phyloP scores from a whole-genome alignment of 164 flowering plant genomes.

The Stephania cephalantha region DNA sequence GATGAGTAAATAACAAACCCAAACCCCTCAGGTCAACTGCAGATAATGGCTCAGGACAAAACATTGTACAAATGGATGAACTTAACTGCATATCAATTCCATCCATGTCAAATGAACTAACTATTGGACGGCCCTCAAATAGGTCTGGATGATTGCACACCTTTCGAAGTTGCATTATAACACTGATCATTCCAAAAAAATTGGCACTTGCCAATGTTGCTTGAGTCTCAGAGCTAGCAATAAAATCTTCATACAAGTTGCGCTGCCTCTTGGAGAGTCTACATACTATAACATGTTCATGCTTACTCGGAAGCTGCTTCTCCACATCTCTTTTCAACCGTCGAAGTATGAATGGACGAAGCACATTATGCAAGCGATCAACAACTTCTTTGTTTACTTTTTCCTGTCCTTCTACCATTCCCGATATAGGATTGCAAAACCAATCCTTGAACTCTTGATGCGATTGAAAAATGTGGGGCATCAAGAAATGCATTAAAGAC shows the following conservation, averaged over 20 bases:
- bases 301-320: constrained; percentile 92
- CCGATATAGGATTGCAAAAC: constrained; percentile 96
- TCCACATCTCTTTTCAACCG: constrained; percentile 96
- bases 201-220: constrained; percentile 88
- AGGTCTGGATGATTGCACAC: constrained; percentile 99
- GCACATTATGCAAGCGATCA: constrained; percentile 96
- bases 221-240: constrained; percentile 97
- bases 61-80: constrained; percentile 61
- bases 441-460: constrained; percentile 99
- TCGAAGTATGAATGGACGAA: constrained; percentile 92
- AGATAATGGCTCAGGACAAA: constrained; percentile 47
- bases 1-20: constrained; percentile 75
- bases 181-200: constrained; percentile 94
- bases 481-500: constrained; percentile 99
- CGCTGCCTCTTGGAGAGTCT: constrained; percentile 96
- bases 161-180: constrained; percentile 99
- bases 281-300: constrained; percentile 90
- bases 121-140: constrained; percentile 98
- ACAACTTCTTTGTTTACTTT: constrained; percentile 93
- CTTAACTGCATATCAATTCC: constrained; percentile 70
- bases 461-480: constrained; percentile 98
- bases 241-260: constrained; percentile 93
- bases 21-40: constrained; percentile 56
- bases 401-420: constrained; percentile 98
- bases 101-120: constrained; percentile 92